Conservation (phyloP, 352 stramenopile genomes). For the Globisporangium orthogonon region DNA sequence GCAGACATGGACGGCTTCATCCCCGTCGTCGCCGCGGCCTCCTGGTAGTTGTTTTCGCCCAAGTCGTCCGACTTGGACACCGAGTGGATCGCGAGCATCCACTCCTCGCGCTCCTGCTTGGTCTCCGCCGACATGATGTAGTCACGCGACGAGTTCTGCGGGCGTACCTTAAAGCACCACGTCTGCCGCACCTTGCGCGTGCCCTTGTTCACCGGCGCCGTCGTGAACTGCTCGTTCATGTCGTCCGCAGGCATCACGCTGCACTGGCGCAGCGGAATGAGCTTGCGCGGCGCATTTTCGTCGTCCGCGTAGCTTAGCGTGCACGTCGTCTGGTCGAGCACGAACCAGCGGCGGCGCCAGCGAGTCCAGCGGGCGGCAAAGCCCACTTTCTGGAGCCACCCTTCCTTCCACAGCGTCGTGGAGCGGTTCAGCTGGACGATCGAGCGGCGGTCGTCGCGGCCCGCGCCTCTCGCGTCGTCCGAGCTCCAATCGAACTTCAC, state of each 20-base stretch:
- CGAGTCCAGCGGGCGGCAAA: constrained; percentile 64
- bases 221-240: constrained; percentile 86
- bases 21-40: background rate
- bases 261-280: constrained; percentile 69
- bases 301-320: constrained; percentile 79
- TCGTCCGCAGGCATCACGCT: constrained; percentile 68
- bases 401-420: constrained; percentile 65
- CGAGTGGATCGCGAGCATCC: constrained; percentile 82
- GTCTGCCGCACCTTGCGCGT: constrained; percentile 76
- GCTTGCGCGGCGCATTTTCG: constrained; percentile 46
- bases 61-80: constrained; percentile 55
- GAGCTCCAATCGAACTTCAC: constrained; percentile 79
- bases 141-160: constrained; percentile 66
- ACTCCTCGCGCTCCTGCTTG: constrained; percentile 87
- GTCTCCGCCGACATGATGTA: constrained; percentile 84
- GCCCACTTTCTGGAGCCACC: constrained; percentile 81
- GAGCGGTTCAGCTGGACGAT: constrained; percentile 48
- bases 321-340: constrained; percentile 70
- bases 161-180: constrained; percentile 82
- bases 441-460: constrained; percentile 37
- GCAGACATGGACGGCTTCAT: constrained; percentile 7
- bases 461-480: constrained; percentile 17
- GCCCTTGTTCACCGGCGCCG: constrained; percentile 78
- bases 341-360: constrained; percentile 76
- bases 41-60: constrained; percentile 29